Evolutionary conservation across 495 filamentous ascomycete species (phyloP).

Genomic region (Hamigera avellanea): DNA sequence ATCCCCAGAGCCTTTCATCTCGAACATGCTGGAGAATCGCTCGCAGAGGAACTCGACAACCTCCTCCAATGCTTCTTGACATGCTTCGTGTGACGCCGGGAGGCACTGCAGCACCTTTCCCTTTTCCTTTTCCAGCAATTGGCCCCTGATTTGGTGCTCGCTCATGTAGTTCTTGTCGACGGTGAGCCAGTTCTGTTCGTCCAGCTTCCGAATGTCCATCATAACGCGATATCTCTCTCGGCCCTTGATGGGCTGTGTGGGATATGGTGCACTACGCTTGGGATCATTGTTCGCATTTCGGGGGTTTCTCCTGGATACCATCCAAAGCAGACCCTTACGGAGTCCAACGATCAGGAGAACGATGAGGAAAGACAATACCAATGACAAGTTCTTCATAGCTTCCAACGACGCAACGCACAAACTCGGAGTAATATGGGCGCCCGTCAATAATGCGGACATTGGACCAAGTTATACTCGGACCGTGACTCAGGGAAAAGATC

Average conservation of each 20-base stretch:
- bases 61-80: slow-evolving; percentile 38
- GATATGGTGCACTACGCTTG: slow-evolving; percentile 29
- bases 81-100: slow-evolving; percentile 38
- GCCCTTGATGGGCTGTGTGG: slow-evolving; percentile 33
- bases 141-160: slow-evolving; percentile 32
- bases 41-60: slow-evolving; percentile 39
- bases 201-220: slow-evolving; percentile 44
- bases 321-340: slow-evolving; percentile 18
- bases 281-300: slow-evolving; percentile 17
- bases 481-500: slow-evolving; percentile 10
- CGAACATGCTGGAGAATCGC: slow-evolving; percentile 36
- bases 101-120: slow-evolving; percentile 35
- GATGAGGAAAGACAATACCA: slow-evolving; percentile 18
- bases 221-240: slow-evolving; percentile 34
- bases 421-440: slow-evolving; percentile 2
- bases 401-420: background rate
- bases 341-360: slow-evolving; percentile 32
- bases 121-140: slow-evolving; percentile 29
- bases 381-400: slow-evolving; percentile 27
- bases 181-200: slow-evolving; percentile 41
- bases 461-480: slow-evolving; percentile 11
- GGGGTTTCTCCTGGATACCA: slow-evolving; percentile 4
- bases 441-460: slow-evolving; percentile 10
- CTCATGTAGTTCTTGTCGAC: slow-evolving; percentile 40
- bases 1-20: slow-evolving; percentile 16